Percentiles rank a stretch among this genome's conserved stretches.
phyloP scores from a whole-genome alignment of 257 asterid genomes.

The Thymus quinquecostatus region DNA sequence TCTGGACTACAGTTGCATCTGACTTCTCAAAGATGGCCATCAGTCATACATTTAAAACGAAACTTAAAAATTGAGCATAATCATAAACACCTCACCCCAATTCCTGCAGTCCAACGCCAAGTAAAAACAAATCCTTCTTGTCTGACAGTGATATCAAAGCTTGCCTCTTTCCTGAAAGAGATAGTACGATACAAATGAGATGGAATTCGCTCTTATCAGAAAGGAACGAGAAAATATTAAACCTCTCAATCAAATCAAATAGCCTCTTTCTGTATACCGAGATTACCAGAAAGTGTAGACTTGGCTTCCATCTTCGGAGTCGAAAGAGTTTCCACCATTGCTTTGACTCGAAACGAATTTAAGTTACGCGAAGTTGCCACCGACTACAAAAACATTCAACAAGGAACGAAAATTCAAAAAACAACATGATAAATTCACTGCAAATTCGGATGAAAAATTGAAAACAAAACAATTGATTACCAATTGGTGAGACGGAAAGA shows the following conservation, averaged over 20 bases:
- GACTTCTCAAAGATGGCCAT: not conserved
- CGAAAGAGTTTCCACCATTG: constrained; percentile 73
- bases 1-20: not conserved
- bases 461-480: constrained; percentile 29
- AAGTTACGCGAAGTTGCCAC: constrained; percentile 34
- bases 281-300: constrained; percentile 46
- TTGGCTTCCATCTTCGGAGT: constrained; percentile 42
- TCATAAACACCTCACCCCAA: constrained; percentile 60
- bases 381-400: constrained; percentile 28
- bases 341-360: constrained; percentile 51
- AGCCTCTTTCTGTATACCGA: not conserved
- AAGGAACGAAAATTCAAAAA: not conserved
- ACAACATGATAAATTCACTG: not conserved
- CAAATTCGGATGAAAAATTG: not conserved
- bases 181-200: not conserved
- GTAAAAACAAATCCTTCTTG: constrained; percentile 75
- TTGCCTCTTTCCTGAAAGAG: constrained; percentile 63
- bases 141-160: constrained; percentile 91
- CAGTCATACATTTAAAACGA: not conserved
- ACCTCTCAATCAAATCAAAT: constrained; percentile 1
- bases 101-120: constrained; percentile 82
- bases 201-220: not conserved
- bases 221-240: not conserved
- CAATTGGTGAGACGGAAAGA: constrained; percentile 34
- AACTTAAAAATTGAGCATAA: not conserved